Conservation (phyloP, 176 grass and related monocot genomes). For the barley (Hordeum vulgare) region MorexV3_pseudomolecules_assembly NC_058523.1:448634839-448635338, state of each 20-base stretch:
- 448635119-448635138: background rate
- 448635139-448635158: background rate
- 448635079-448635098: background rate
- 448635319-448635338: background rate
- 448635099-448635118: too few species aligned
- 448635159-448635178: background rate
- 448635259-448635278: background rate
- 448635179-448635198: background rate
- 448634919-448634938: background rate
- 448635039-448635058: background rate
- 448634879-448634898: background rate
- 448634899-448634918: background rate
- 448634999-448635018: background rate
- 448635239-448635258: background rate
- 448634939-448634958: background rate
- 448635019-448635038: background rate
- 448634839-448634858: background rate
- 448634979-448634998: background rate
- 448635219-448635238: slow-evolving; percentile 1
- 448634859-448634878: background rate
- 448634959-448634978: background rate
- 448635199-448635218: background rate
- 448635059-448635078: background rate
- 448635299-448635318: background rate
- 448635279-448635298: background rate